phyloP scores from a whole-genome alignment of 1,139 yeast genomes.

The Dujonia santamariae region DNA sequence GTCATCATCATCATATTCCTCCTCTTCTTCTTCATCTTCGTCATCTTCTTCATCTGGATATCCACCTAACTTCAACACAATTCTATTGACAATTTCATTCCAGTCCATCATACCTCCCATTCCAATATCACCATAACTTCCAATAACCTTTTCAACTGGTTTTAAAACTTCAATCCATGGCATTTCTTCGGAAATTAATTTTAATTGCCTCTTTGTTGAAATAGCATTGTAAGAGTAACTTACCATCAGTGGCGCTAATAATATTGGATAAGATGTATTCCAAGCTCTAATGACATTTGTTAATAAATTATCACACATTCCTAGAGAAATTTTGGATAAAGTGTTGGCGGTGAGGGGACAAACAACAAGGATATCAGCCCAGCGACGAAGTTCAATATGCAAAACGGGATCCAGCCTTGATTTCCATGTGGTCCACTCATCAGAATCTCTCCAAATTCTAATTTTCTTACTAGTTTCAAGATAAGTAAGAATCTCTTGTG shows the following conservation, averaged over 20 bases:
- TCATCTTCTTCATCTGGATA: constrained; percentile 86
- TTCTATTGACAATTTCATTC: constrained; percentile 84
- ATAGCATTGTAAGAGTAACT: constrained; percentile 87
- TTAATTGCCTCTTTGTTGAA: constrained; percentile 78
- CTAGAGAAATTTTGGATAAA: constrained; percentile 82
- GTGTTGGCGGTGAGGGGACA: constrained; percentile 93
- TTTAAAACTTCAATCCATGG: constrained; percentile 86
- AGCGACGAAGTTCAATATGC: constrained; percentile 87
- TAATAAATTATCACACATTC: constrained; percentile 83
- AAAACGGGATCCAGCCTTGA: constrained; percentile 85
- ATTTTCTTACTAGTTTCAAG: constrained; percentile 42
- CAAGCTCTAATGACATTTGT: constrained; percentile 90
- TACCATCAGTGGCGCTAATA: constrained; percentile 93
- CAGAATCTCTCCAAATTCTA: constrained; percentile 82
- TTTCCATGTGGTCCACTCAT: constrained; percentile 91
- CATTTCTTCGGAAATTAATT: constrained; percentile 77
- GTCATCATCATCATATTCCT: constrained; percentile 31
- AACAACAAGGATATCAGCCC: constrained; percentile 90
- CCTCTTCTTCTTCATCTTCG: constrained; percentile 62
- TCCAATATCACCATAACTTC: constrained; percentile 92
- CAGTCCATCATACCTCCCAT: constrained; percentile 93
- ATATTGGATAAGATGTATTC: constrained; percentile 84
- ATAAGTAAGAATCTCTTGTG: constrained; percentile 48
- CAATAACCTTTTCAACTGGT: constrained; percentile 91
- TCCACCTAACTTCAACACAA: constrained; percentile 82